These are phyloP conservation scores for Pelargonium australe DNA, from an alignment of 441 rosid species.

Conservation along the genomic window DNA sequence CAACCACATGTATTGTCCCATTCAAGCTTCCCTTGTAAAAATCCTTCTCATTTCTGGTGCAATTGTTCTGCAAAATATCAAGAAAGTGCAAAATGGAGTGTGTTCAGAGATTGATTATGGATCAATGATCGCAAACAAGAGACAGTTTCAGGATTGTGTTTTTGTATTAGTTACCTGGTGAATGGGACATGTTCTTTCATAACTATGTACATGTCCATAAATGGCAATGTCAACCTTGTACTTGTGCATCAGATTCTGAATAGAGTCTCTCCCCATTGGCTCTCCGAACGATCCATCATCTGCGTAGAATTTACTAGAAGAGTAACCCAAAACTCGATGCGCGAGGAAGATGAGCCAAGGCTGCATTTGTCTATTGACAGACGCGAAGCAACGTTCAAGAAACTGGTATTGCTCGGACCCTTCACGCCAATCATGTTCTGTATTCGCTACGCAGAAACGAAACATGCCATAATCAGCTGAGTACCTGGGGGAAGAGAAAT, in stretches of 20 bases:
- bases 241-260: constrained; percentile 15
- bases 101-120: too few relatives aligned
- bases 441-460: constrained; percentile 81
- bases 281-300: constrained; percentile 73
- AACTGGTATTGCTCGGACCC: constrained; percentile 14
- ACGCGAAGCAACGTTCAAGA: constrained; percentile 9
- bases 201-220: constrained; percentile 11
- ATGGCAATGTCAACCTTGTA: constrained; percentile 11
- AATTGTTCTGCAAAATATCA: constrained; percentile 38
- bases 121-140: too few relatives aligned
- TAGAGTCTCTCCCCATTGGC: constrained; percentile 13
- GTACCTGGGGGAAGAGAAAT: constrained; percentile 48
- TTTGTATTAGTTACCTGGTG: constrained; percentile 37
- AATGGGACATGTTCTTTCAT: constrained; percentile 14
- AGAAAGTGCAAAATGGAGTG: too few relatives aligned
- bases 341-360: constrained; percentile 15
- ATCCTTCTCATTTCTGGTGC: constrained; percentile 43
- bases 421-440: constrained; percentile 40
- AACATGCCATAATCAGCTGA: constrained; percentile 80
- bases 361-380: constrained; percentile 6
- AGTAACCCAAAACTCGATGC: constrained; percentile 10
- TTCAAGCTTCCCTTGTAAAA: constrained; percentile 58
- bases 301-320: constrained; percentile 14
- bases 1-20: constrained; percentile 85
- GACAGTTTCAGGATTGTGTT: constrained; percentile 19